Base-by-base conservation (phyloP, 805 yeast species). In the Hanseniaspora valbyensis region DNA sequence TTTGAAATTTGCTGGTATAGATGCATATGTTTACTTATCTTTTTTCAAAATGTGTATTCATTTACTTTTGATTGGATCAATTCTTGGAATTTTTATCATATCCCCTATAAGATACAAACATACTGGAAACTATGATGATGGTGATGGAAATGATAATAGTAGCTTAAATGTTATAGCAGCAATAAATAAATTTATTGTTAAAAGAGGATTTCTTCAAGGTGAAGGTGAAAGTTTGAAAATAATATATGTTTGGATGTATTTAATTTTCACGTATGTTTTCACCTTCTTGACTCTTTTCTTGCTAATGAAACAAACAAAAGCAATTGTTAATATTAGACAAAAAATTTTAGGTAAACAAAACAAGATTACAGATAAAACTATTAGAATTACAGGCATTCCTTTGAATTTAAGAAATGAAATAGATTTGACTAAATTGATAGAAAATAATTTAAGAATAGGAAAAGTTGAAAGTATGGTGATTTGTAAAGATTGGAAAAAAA, bases 321-420 rank as follows among this genome's bases (percentile, higher is more conserved):
- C 77, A 54, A 85, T 90, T 33, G 85, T 90, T 28, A 68, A 72
- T 45, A 81, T 83, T 56, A 75, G 97, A 54, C 97, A 90, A 65
- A 68, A 67, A 46, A 83, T 84, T 59, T 69, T 90, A 55, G 96
- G 97, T 0, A 76, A 74, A 55, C 96, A 89, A 62, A 83, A 83
- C 61, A 81, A 95, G 9, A 74, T 90, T 53, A 86, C 97, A 0
- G 97, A 90, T 69, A 73, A 95, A 61, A 92, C 97, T 1, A 81
- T 92, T 37, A 70, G 90, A 52, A 63, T 90, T 13, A 79, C 90
- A 33, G 97, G 97, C 0, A 86, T 90, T 4, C 96, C 97, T 0
- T 81, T 84, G 0, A 79, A 80, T 42, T 67, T 89, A 38, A 72
- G 96, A 52, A 80, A 78, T 52, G 88, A 80, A 56, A 72, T 72